Evolutionary conservation across 1,284 basidiomycete genomes (phyloP).

Genomic region (Pascua sp.): DNA sequence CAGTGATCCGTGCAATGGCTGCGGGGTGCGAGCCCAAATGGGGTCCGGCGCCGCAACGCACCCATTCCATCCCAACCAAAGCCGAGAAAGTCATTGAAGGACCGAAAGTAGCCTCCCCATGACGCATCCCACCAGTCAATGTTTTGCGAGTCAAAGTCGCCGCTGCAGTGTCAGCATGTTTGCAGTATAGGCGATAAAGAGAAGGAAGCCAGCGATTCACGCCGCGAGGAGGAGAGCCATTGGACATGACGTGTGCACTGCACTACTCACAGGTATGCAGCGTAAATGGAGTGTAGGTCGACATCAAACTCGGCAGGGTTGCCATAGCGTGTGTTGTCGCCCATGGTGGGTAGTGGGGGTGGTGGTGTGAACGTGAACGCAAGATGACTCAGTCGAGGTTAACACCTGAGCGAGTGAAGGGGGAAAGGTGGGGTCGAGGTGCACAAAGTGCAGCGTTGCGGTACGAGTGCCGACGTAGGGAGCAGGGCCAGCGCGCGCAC

Average conservation of each 20-base stretch:
- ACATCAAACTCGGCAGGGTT: conserved; percentile 76
- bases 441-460: no score
- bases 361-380: neutral
- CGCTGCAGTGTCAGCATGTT: conserved; percentile 38
- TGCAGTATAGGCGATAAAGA: no score
- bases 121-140: conserved; percentile 72
- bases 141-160: conserved; percentile 69
- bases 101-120: conserved; percentile 74
- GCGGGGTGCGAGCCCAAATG: no score
- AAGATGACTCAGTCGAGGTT: no score
- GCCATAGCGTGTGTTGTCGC: conserved; percentile 52
- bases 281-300: conserved; percentile 80
- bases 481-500: no score
- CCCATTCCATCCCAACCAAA: conserved; percentile 79
- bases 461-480: no score
- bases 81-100: conserved; percentile 74
- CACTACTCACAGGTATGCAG: conserved; percentile 62
- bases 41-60: conserved; percentile 13
- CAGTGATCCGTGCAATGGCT: neutral
- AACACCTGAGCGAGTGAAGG: no score
- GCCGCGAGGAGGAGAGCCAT: neutral
- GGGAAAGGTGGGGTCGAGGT: no score
- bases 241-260: neutral
- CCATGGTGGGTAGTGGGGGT: conserved; percentile 17
- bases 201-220: no score